Percentiles rank a stretch among this genome's conserved stretches.
These are phyloP conservation scores for Panicum miliaceum DNA, from an alignment of 176 grass and related monocot species.

Conservation along the genomic window DNA sequence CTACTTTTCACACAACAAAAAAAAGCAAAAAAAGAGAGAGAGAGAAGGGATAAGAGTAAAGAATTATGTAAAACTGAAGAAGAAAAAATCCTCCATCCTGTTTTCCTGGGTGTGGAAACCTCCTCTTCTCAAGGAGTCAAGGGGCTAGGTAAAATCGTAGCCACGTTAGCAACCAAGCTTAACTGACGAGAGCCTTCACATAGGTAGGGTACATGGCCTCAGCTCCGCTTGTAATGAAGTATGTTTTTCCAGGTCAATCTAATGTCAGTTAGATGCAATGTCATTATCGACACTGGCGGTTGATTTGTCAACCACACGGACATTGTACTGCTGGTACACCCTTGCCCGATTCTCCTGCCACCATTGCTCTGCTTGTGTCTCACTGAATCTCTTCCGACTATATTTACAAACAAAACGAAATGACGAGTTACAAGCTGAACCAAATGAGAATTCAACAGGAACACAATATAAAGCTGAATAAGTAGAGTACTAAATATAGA, in stretches of 20 bases:
- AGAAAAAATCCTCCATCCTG: slow-evolving; percentile 28
- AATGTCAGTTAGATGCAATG: slow-evolving; percentile 53
- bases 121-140: slow-evolving; percentile 29
- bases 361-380: slow-evolving; percentile 94
- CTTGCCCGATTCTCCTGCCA: slow-evolving; percentile 93
- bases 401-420: slow-evolving; percentile 33
- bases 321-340: slow-evolving; percentile 91
- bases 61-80: slow-evolving; percentile 46
- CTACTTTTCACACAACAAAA: slow-evolving; percentile 58
- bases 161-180: slow-evolving; percentile 56
- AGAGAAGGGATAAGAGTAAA: slow-evolving; percentile 28
- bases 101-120: slow-evolving; percentile 36
- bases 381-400: slow-evolving; percentile 96
- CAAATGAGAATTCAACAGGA: slow-evolving; percentile 28
- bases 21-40: neutral
- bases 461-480: neutral
- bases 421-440: neutral
- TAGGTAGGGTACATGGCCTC: slow-evolving; percentile 16
- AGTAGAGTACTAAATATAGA: neutral
- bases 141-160: slow-evolving; percentile 65
- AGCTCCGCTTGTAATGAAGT: slow-evolving; percentile 50
- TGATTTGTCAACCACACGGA: slow-evolving; percentile 80
- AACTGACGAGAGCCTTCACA: slow-evolving; percentile 39
- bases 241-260: slow-evolving; percentile 46
- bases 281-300: slow-evolving; percentile 58